phyloP scores from a whole-genome alignment of 768 basidiomycete genomes.

The Rubroboletus pulcherrimus region DNA sequence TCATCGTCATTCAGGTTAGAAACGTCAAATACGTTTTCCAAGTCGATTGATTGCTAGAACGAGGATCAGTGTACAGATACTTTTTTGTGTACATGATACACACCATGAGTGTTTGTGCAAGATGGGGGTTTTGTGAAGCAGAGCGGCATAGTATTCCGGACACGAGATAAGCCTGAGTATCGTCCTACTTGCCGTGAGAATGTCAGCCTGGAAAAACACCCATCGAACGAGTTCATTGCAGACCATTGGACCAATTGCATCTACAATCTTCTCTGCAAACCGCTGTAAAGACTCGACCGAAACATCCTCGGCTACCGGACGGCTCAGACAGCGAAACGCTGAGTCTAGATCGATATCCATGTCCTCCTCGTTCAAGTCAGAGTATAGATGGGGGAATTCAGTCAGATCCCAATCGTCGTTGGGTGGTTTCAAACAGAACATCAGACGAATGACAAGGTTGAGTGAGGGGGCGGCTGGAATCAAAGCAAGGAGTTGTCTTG shows the following conservation, averaged over 20 bases:
- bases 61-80: conserved; percentile 7
- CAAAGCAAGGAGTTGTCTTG: conserved; percentile 55
- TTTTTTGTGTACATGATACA: background rate
- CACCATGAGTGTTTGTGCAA: conserved; percentile 45
- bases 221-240: conserved; percentile 13
- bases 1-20: conserved; percentile 47
- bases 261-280: conserved; percentile 56
- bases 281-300: conserved; percentile 45
- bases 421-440: conserved; percentile 76
- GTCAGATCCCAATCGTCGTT: conserved; percentile 79
- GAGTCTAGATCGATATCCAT: conserved; percentile 55
- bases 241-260: conserved; percentile 57
- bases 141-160: conserved; percentile 60
- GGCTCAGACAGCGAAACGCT: conserved; percentile 48
- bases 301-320: conserved; percentile 58
- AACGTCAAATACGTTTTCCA: conserved; percentile 51
- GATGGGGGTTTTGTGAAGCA: conserved; percentile 58
- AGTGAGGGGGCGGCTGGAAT: conserved; percentile 63
- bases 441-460: conserved; percentile 60
- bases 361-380: conserved; percentile 52
- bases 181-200: conserved; percentile 35
- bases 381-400: conserved; percentile 67
- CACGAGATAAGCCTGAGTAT: conserved; percentile 54
- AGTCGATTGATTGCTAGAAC: conserved; percentile 54
- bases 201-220: background rate